phyloP scores from a whole-genome alignment of 768 basidiomycete genomes.

The Lentinula edodes region DNA sequence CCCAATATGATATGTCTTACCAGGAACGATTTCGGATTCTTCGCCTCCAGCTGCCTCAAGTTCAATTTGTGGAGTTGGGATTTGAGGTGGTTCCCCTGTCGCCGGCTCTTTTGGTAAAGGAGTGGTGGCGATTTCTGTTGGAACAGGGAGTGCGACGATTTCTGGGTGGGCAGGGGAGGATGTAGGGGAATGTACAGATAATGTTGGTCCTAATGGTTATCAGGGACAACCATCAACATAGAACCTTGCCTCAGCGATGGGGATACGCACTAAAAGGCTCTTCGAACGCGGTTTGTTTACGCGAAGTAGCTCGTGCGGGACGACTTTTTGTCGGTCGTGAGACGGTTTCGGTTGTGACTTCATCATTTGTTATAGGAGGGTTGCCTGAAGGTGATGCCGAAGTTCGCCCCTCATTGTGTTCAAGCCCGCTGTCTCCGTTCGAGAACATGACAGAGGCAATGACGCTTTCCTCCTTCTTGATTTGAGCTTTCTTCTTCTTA shows the following conservation, averaged over 20 bases:
- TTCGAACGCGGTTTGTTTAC: neutral
- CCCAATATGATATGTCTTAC: neutral
- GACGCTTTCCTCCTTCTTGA: conserved; percentile 1
- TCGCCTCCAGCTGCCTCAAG: neutral
- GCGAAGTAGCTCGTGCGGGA: neutral
- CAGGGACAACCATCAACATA: too few species aligned
- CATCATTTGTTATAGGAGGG: neutral
- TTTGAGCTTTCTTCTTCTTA: neutral
- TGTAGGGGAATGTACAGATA: neutral
- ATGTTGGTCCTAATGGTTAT: neutral
- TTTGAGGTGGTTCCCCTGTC: neutral
- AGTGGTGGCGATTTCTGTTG: neutral
- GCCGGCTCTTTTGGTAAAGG: neutral
- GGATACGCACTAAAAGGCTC: neutral
- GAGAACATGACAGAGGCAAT: neutral
- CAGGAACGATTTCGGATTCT: neutral
- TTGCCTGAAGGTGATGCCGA: neutral
- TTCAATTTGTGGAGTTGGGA: neutral
- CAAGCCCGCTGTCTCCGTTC: neutral
- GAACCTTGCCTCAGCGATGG: neutral
- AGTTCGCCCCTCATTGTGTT: neutral
- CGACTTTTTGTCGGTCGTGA: neutral
- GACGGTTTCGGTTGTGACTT: neutral
- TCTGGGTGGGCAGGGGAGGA: neutral
- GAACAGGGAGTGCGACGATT: neutral